Evolutionary conservation across 176 grass and related monocot species (phyloP).

Genomic region (Cenchrus americanus): DNA sequence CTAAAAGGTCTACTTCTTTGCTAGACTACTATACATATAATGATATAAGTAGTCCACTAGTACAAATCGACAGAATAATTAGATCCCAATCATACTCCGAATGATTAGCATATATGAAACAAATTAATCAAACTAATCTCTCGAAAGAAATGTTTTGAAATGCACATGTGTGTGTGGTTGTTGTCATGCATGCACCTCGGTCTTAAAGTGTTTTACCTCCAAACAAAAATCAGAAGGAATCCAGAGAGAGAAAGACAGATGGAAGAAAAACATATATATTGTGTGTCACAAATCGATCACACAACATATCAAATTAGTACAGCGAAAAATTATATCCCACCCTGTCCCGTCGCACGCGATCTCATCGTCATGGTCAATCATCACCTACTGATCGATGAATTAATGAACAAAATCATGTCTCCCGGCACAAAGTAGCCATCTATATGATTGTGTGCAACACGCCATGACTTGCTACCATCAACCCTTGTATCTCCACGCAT

Average conservation of each 20-base stretch:
- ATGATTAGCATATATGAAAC: conserved; percentile 29
- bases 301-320: too few species aligned
- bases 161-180: conserved; percentile 26
- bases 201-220: neutral
- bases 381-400: conserved; percentile 18
- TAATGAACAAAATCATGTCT: conserved; percentile 27
- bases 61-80: neutral
- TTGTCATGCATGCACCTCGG: neutral
- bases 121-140: conserved; percentile 34
- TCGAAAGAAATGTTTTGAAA: neutral
- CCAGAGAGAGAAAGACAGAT: neutral
- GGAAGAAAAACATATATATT: neutral
- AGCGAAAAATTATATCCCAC: neutral
- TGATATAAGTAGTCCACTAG: neutral
- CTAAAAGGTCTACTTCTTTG: neutral
- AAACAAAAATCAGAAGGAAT: neutral
- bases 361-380: conserved; percentile 21
- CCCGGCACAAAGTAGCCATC: neutral
- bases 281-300: conserved; percentile 20
- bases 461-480: conserved; percentile 41
- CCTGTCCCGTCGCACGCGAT: neutral
- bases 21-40: neutral
- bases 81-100: conserved; percentile 28
- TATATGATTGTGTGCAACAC: conserved; percentile 12
- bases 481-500: neutral